Conservation (phyloP, 1,284 basidiomycete species). For the Ceratobasidium sp. region DNA sequence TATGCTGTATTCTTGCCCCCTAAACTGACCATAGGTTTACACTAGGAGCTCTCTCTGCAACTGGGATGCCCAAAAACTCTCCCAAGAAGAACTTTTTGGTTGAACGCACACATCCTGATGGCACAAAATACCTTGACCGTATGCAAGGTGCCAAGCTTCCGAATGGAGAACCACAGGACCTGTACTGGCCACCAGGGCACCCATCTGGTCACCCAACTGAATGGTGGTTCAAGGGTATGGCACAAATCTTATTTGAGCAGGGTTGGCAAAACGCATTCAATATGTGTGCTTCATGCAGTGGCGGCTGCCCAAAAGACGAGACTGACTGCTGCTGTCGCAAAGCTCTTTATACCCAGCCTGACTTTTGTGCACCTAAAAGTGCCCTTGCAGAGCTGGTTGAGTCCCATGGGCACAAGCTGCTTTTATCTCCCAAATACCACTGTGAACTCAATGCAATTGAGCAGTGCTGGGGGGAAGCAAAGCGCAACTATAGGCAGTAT, state of each 20-base stretch:
- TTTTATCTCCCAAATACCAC: conserved; percentile 46
- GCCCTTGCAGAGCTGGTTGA: conserved; percentile 9
- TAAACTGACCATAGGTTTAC: no score
- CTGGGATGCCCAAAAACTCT: conserved; percentile 56
- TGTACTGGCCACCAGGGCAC: conserved; percentile 56
- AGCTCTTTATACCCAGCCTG: conserved; percentile 19
- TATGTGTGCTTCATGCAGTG: conserved; percentile 17
- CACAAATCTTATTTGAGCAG: conserved; percentile 54
- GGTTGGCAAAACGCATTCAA: conserved; percentile 49
- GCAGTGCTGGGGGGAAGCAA: background rate
- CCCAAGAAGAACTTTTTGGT: no score
- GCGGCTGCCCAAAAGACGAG: background rate
- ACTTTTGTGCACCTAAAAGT: conserved; percentile 39
- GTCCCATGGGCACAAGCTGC: background rate
- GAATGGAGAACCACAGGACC: conserved; percentile 50
- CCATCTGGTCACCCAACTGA: no score
- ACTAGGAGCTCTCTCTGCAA: conserved; percentile 56
- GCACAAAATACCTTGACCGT: background rate
- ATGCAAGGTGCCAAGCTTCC: conserved; percentile 45
- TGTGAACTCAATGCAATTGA: conserved; percentile 42
- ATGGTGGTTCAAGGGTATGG: conserved; percentile 60
- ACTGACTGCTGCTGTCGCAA: conserved; percentile 38
- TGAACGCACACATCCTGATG: no score
- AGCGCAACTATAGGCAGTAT: background rate
- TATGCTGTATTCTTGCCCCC: no score